Evolutionary conservation across 2,329 filamentous ascomycete species (phyloP).

Genomic region (Alternaria incomplexa): DNA sequence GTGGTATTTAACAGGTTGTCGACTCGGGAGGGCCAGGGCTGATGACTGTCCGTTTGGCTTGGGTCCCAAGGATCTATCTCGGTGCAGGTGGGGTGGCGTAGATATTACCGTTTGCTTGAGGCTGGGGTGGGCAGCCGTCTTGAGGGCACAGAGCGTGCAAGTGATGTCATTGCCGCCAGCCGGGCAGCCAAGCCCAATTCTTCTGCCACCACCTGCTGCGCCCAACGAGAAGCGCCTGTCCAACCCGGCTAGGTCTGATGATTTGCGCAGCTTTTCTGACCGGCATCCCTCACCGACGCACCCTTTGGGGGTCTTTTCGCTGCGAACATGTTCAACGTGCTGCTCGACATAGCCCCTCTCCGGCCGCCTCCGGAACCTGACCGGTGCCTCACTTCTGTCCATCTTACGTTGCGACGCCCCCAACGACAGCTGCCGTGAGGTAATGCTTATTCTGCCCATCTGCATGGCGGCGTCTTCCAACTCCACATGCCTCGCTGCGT

Average conservation of each 20-base stretch:
- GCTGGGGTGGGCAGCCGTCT: slow-evolving; percentile 20
- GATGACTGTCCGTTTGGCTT: slow-evolving; percentile 29
- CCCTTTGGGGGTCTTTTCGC: background rate
- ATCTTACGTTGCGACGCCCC: background rate
- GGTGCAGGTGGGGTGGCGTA: slow-evolving; percentile 25
- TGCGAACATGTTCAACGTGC: slow-evolving; percentile 10
- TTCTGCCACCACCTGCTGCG: slow-evolving; percentile 8
- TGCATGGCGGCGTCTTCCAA: background rate
- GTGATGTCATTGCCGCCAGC: slow-evolving; percentile 16
- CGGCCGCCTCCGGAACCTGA: slow-evolving; percentile 7
- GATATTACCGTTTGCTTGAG: slow-evolving; percentile 23
- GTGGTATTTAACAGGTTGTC: slow-evolving; percentile 27
- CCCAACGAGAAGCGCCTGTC: slow-evolving; percentile 12
- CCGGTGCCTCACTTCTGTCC: slow-evolving; percentile 10
- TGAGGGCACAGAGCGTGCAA: slow-evolving; percentile 2
- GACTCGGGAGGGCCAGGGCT: slow-evolving; percentile 13
- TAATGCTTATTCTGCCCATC: background rate
- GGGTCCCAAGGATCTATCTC: slow-evolving; percentile 18
- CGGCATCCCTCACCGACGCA: slow-evolving; percentile 9
- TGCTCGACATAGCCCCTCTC: slow-evolving; percentile 13
- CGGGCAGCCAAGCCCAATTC: slow-evolving; percentile 7
- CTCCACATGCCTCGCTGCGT: background rate
- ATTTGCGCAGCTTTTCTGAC: slow-evolving; percentile 15
- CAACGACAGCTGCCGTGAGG: background rate
- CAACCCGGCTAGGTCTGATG: slow-evolving; percentile 6